phyloP scores from a whole-genome alignment of 202 grass and related monocot species.

The Sporobolus alterniflorus region DNA sequence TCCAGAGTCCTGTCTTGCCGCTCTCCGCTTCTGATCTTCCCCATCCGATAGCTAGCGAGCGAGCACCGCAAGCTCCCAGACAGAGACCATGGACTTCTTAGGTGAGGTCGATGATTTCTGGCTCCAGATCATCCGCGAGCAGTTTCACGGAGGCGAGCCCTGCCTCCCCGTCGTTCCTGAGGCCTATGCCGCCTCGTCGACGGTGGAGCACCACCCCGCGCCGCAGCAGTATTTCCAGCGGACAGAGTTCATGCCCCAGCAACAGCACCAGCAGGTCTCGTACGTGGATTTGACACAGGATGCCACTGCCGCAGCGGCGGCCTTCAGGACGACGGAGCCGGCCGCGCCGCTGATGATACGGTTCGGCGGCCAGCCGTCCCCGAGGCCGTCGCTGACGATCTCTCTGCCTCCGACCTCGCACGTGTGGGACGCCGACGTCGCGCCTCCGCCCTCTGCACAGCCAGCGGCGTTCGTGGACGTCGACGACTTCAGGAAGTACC shows the following conservation, averaged over 20 bases:
- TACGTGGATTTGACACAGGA: slow-evolving; percentile 42
- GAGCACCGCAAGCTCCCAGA: neutral
- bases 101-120: slow-evolving; percentile 43
- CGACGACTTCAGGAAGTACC: slow-evolving; percentile 73
- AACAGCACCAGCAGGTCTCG: neutral
- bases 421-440: slow-evolving; percentile 18
- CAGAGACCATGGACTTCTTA: slow-evolving; percentile 57
- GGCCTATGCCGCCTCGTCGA: neutral
- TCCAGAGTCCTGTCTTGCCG: slow-evolving; percentile 18
- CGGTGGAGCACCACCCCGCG: neutral
- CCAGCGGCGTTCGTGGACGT: neutral
- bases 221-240: slow-evolving; percentile 6
- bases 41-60: neutral
- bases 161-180: neutral
- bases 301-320: neutral
- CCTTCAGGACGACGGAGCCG: slow-evolving; percentile 39
- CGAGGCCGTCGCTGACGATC: slow-evolving; percentile 33
- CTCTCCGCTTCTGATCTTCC: neutral
- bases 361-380: slow-evolving; percentile 50
- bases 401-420: slow-evolving; percentile 44
- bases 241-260: slow-evolving; percentile 9
- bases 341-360: slow-evolving; percentile 40
- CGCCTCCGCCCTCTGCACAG: neutral
- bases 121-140: slow-evolving; percentile 61
- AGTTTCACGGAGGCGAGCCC: slow-evolving; percentile 42